A percentile compares a stretch with the other conserved stretches of the same genome.
Evolutionary conservation across 768 basidiomycete genomes (phyloP).

Genomic region (Phaffia australis): DNA sequence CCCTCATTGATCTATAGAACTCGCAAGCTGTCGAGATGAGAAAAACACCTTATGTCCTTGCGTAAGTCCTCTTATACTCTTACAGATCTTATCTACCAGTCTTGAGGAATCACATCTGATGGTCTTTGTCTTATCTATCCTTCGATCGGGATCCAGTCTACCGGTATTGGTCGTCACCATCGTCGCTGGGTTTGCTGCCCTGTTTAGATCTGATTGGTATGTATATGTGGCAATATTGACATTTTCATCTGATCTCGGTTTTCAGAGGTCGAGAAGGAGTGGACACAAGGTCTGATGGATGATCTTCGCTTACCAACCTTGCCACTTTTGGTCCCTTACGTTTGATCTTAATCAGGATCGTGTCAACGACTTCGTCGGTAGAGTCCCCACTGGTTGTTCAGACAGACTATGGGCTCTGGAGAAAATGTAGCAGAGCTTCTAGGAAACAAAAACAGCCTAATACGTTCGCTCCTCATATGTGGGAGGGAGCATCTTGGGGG

Average conservation of each 20-base stretch:
- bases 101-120: not conserved
- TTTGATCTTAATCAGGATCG: constrained; percentile 7
- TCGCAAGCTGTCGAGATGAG: not conserved
- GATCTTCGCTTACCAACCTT: not conserved
- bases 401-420: constrained; percentile 12
- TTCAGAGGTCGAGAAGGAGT: not conserved
- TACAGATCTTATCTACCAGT: not conserved
- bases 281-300: not conserved
- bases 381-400: not conserved
- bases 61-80: not conserved
- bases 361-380: constrained; percentile 3
- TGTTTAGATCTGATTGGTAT: constrained; percentile 11
- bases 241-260: not conserved
- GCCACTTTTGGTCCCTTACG: not conserved
- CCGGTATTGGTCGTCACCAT: constrained; percentile 9
- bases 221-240: not conserved
- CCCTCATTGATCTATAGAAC: no score
- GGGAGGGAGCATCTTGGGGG: not conserved
- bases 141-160: not conserved
- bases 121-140: not conserved
- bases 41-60: constrained; percentile 19
- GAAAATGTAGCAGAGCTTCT: constrained; percentile 2
- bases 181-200: constrained; percentile 5
- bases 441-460: not conserved
- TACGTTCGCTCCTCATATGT: not conserved